Evolutionary conservation across 768 basidiomycete species (phyloP), one percentile per base, ranked within the genome.

Genomic region (Dendrothele bispora): DNA sequence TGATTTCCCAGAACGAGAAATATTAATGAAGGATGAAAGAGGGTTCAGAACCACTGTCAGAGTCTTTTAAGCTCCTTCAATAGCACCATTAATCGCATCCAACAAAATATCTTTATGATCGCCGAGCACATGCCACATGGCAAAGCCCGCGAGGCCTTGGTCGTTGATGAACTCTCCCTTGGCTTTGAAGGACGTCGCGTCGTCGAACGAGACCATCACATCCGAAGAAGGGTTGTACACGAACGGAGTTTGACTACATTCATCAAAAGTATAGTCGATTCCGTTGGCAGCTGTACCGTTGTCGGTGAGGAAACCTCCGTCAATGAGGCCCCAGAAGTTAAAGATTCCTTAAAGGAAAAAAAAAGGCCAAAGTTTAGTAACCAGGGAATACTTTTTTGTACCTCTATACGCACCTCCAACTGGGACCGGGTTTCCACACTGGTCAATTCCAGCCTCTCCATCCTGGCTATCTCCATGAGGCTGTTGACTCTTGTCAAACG

Each of bases 231-330:
- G 46, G 58, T 84, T 73, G 63, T 88, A 90, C 15, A 90, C 75
- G 48, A 77, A 87, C 0, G 86, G 81, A 85, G 88, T 90, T 63
- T 88, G 79, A 51, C 79, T 84, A 70, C 88, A 91, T 3, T 69
- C 59, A 53, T 91, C 86, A 53, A 68, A 87, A 3, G 65, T 50
- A 60, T 82, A 80, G n/a, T 69, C 63, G 39, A 86, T 81, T 5
- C 78, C 79, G 1, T 59, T 49, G 7, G 77, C 76, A 14, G 74
- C 63, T 7, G 65, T 63, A 4, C 84, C 74, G 49, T 75, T 60
- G 1, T 63, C 39, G 29, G 59, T 71, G 48, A 89, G 65, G 69
- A 79, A 86, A 6, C 82, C 80, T 2, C 54, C 66, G 0, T 69
- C 55, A 39, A 88, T 70, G 62, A 90, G 58, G 1, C 76, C 81